A percentile compares a stretch with the other conserved stretches of the same genome.
phyloP scores from a whole-genome alignment of 768 basidiomycete genomes.

The Wakefieldia striispora region DNA sequence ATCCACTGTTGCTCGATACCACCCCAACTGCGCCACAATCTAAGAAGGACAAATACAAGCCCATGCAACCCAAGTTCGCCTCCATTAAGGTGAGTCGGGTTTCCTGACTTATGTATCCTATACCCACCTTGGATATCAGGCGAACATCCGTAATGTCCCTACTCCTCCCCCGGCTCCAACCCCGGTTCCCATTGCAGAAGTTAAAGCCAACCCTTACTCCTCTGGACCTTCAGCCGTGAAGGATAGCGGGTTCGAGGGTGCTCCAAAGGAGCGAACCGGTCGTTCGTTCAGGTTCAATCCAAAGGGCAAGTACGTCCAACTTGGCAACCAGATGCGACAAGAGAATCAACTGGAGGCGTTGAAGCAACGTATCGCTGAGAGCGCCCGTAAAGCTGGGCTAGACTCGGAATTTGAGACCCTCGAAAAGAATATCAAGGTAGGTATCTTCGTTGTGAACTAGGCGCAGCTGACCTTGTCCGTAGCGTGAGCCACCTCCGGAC shows the following conservation, averaged over 20 bases:
- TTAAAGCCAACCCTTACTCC: slow-evolving; percentile 75
- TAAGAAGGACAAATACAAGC: slow-evolving; percentile 92
- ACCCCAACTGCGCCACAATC: slow-evolving; percentile 55
- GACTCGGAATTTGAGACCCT: slow-evolving; percentile 90
- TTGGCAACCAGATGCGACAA: slow-evolving; percentile 68
- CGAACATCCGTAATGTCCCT: slow-evolving; percentile 75
- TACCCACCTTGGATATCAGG: slow-evolving; percentile 35
- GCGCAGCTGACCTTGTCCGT: slow-evolving; percentile 5
- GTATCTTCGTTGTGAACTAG: slow-evolving; percentile 15
- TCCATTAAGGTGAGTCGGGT: slow-evolving; percentile 68
- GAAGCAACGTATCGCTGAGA: slow-evolving; percentile 91
- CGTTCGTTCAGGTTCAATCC: slow-evolving; percentile 82
- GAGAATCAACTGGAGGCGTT: slow-evolving; percentile 84
- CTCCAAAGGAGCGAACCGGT: slow-evolving; percentile 67
- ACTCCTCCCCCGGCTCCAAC: slow-evolving; percentile 51
- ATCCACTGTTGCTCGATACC: slow-evolving; percentile 77
- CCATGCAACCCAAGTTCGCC: slow-evolving; percentile 99
- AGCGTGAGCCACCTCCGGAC: slow-evolving; percentile 85
- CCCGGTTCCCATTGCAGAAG: slow-evolving; percentile 38
- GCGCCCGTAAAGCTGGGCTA: slow-evolving; percentile 88
- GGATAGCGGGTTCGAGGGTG: slow-evolving; percentile 69
- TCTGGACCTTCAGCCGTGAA: slow-evolving; percentile 44
- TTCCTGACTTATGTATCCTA: background rate
- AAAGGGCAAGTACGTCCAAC: slow-evolving; percentile 86
- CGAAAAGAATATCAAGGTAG: slow-evolving; percentile 84